Evolutionary conservation across 352 stramenopile species (phyloP), one percentile per base, ranked within the genome.

Genomic region (Globisporangium barbulae): DNA sequence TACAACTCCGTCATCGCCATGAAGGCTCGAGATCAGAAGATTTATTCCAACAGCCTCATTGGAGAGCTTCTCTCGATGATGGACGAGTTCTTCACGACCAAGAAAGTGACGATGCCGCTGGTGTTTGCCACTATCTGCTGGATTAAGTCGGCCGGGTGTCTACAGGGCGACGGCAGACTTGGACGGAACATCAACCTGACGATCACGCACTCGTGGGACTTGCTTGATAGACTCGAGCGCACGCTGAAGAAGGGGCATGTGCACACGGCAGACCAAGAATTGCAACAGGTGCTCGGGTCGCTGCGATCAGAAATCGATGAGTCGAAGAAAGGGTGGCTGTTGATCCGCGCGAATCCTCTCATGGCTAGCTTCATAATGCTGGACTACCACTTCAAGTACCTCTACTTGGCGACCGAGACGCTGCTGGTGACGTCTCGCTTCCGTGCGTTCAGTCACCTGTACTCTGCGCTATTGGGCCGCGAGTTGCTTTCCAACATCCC

Each of bases 81-180:
- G 47, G 69, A 70, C 9, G 44, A 69, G 49, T 76, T 59, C 22
- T 74, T 79, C 45, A 68, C 60, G 12, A 68, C 53, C 9, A 61
- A 61, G 25, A 47, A 64, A 25, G 64, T 72, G 39, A 67, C 59
- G 42, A 19, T 79, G 2, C 67, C 63, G 0, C 57, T 75, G 10
- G 64, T 69, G 41, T 79, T 79, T 39, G 60, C 63, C 3, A 70
- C 62, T 25, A 67, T 71, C 13, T 75, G 72, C 50, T 79, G 70
- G 70, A 25, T 76, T 13, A 74, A 74, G 21, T 70, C 69, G 1
- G 67, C 73, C 7, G 61, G 67, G 17, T 69, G 63, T n/a, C 59
- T 79, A 1, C 64, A 79, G 39, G 67, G 72, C n/a, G 39, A 72
- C 28, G 44, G 35, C 28, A 57, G 61, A 0, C 61, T 76, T 3